Base-by-base conservation (phyloP, 1,284 basidiomycete genomes). In the Apiotrichum gracile region DNA sequence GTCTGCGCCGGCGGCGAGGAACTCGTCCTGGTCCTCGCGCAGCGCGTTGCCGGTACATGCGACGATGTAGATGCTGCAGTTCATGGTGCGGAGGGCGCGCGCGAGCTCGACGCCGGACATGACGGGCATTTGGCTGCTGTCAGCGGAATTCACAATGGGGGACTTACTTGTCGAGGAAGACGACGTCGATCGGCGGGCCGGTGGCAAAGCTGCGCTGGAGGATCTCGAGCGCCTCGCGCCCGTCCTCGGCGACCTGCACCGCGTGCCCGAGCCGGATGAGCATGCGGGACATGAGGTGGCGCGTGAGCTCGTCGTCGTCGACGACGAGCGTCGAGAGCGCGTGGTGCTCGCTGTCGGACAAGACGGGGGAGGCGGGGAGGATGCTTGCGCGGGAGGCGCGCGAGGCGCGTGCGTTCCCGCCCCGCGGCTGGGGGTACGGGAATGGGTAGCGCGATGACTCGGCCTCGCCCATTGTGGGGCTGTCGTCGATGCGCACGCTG, bases 161-260 rank as follows among this genome's bases (percentile, higher is more conserved):
- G 31, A 14, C 31, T 31, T 31, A 31, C 31, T 72, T 92, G 66
- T 92, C 89, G 67, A 92, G 73, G 72, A 91, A 91, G 25, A 88
- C 79, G 3, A 88, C 79, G 52, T 86, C 85, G 65, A 81, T 91
- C 54, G 47, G 78, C 71, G 59, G 19, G 17, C 60, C 17, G 45
- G 34, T 45, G 66, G 48, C 34, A 49, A 31, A 48, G 66, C 48
- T 55, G 39, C 64, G 61, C 29, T 41, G 67, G 38, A 92, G 82
- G 78, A 88, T 80, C 55, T 87, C 84, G 49, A 91, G 75, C 9
- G 89, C 90, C 33, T 86, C 75, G 67, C 85, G 83, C 5, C 90
- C 91, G 64, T 94, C 91, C 74, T 91, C 88, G 17, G 91, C 91
- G 7, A 83, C 84, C 4, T 81, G 78, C 19, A 92, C 88, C 42